A percentile compares a stretch with the other conserved stretches of the same genome.
Conservation (phyloP, 2,329 filamentous ascomycete species). For the Aspergillus flavus region DNA sequence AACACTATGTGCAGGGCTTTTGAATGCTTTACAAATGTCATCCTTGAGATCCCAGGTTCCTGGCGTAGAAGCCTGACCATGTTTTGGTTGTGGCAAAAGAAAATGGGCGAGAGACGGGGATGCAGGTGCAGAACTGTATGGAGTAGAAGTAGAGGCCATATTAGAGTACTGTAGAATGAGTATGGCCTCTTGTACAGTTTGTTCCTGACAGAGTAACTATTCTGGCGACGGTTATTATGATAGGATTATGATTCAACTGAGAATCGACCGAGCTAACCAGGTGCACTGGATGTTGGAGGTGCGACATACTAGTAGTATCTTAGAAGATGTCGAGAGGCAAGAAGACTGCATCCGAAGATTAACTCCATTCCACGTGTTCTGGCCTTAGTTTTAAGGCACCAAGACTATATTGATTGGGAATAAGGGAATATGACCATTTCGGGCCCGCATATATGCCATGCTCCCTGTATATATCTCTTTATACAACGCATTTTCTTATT, state of each 20-base stretch:
- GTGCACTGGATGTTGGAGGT: not conserved
- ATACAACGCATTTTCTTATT: not conserved
- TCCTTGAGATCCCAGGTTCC: conserved; percentile 30
- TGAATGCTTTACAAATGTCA: conserved; percentile 27
- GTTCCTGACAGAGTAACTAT: not conserved
- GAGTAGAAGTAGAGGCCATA: conserved; percentile 22
- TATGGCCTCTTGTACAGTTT: not conserved
- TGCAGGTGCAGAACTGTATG: conserved; percentile 35
- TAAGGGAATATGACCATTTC: not conserved
- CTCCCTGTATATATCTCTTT: not conserved
- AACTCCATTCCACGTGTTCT: not conserved
- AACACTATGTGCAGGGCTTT: conserved; percentile 12
- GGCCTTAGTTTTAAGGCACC: conserved; percentile 14
- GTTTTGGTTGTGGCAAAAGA: conserved; percentile 22
- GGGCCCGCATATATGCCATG: not conserved
- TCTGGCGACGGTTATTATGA: not conserved
- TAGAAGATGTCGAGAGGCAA: not conserved
- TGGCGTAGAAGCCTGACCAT: not conserved
- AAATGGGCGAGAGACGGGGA: conserved; percentile 35
- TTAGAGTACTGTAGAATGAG: not conserved
- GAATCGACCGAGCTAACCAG: not conserved
- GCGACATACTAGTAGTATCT: not conserved
- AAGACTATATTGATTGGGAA: not conserved
- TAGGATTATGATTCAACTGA: not conserved
- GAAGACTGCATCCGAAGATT: not conserved